phyloP scores from a whole-genome alignment of 2,329 filamentous ascomycete species.

The Ceratocystiopsis sp. region DNA sequence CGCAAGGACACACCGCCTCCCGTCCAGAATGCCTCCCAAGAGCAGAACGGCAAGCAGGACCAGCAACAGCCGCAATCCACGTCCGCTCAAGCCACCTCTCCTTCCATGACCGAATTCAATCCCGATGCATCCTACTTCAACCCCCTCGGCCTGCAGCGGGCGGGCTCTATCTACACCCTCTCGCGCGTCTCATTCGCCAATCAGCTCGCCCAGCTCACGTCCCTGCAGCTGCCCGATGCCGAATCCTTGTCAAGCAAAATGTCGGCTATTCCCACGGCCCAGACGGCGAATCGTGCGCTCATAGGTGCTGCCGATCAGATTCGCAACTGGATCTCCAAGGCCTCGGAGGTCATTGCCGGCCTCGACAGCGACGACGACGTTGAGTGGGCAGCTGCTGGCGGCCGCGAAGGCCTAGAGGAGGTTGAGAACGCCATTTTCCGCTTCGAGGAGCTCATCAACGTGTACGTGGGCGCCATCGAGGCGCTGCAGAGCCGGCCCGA shows the following conservation, averaged over 20 bases:
- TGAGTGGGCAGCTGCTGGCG: conserved; percentile 86
- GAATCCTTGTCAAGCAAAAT: conserved; percentile 70
- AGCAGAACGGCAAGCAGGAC: not conserved
- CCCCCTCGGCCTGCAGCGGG: conserved; percentile 45
- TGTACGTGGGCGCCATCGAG: conserved; percentile 90
- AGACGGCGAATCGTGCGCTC: conserved; percentile 66
- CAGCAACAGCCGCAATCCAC: conserved; percentile 1
- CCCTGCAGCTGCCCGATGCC: conserved; percentile 75
- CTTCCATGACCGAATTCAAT: conserved; percentile 23
- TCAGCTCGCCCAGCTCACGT: conserved; percentile 82
- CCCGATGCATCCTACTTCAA: conserved; percentile 48
- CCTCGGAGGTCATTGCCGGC: conserved; percentile 71
- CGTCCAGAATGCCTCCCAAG: not conserved
- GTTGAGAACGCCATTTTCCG: conserved; percentile 59
- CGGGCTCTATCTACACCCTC: conserved; percentile 84
- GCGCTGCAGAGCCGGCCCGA: conserved; percentile 67
- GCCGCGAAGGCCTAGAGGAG: conserved; percentile 60
- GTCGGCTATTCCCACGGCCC: conserved; percentile 66
- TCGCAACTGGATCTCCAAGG: conserved; percentile 82
- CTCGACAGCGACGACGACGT: conserved; percentile 93
- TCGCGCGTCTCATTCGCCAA: conserved; percentile 85
- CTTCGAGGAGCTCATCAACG: conserved; percentile 79
- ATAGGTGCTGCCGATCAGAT: conserved; percentile 86
- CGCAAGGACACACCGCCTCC: conserved; percentile 37
- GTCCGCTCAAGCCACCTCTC: not conserved